phyloP scores from a whole-genome alignment of 495 filamentous ascomycete species.

The Penicillium goetzii region DNA sequence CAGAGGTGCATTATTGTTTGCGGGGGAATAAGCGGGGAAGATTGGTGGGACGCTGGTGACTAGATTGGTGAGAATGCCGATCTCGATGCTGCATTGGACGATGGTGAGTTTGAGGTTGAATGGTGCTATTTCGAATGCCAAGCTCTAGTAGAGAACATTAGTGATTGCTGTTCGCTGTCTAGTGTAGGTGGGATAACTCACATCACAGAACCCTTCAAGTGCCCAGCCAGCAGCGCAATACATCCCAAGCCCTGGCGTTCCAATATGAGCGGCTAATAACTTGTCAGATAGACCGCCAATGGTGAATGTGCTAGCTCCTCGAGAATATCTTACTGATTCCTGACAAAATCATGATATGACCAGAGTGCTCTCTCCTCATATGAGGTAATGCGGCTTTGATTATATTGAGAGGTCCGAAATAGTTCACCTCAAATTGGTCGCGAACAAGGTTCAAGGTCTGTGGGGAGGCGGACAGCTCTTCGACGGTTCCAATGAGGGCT shows the following conservation, averaged over 20 bases:
- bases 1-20: conserved; percentile 75
- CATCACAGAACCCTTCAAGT: conserved; percentile 95
- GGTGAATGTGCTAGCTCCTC: background rate
- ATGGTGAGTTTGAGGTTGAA: conserved; percentile 97
- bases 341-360: conserved; percentile 88
- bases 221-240: conserved; percentile 94
- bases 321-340: conserved; percentile 65
- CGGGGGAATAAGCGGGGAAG: conserved; percentile 70
- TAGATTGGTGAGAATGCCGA: conserved; percentile 80
- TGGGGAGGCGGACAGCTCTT: conserved; percentile 78
- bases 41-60: conserved; percentile 80
- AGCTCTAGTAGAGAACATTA: conserved; percentile 51
- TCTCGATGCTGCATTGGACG: conserved; percentile 86
- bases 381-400: conserved; percentile 86
- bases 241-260: conserved; percentile 87
- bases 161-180: background rate
- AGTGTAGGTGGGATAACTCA: conserved; percentile 28
- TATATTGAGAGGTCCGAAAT: conserved; percentile 93
- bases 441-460: conserved; percentile 77
- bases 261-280: conserved; percentile 74
- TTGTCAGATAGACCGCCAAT: conserved; percentile 24
- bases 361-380: conserved; percentile 75
- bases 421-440: conserved; percentile 91
- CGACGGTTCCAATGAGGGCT: conserved; percentile 89
- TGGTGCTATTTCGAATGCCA: conserved; percentile 95